phyloP scores from a whole-genome alignment of 2,329 filamentous ascomycete species.

The Curvularia sp. region DNA sequence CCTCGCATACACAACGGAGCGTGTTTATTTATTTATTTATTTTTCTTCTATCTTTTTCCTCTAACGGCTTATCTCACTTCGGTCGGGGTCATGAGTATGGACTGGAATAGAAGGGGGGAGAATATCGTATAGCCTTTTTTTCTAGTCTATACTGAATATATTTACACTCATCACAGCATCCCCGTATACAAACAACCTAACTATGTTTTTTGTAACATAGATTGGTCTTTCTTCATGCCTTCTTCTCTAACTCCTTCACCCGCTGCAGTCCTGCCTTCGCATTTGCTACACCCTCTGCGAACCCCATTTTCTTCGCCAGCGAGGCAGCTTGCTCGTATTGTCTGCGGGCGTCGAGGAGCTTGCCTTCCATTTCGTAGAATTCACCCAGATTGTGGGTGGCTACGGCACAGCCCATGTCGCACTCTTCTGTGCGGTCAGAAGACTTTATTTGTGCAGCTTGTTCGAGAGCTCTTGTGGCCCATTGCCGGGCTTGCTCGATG shows the following conservation, averaged over 20 bases:
- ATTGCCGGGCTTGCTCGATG: slow-evolving; percentile 73
- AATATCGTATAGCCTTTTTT: background rate
- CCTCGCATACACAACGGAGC: background rate
- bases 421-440: slow-evolving; percentile 75
- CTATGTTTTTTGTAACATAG: too few relatives aligned
- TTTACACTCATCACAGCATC: background rate
- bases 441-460: slow-evolving; percentile 70
- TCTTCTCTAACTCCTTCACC: slow-evolving; percentile 35
- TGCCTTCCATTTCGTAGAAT: slow-evolving; percentile 77
- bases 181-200: background rate
- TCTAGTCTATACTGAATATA: background rate
- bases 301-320: slow-evolving; percentile 60
- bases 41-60: background rate
- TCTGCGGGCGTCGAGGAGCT: slow-evolving; percentile 68
- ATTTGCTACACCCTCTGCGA: slow-evolving; percentile 54
- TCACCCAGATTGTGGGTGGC: slow-evolving; percentile 88
- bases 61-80: background rate
- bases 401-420: slow-evolving; percentile 81
- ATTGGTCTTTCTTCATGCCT: background rate
- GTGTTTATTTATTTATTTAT: background rate
- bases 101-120: background rate
- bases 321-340: slow-evolving; percentile 73
- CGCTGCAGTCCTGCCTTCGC: slow-evolving; percentile 52
- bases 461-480: slow-evolving; percentile 78
- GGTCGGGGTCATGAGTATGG: background rate